Conservation (phyloP, 2,329 filamentous ascomycete genomes). For the Cladosporium sp. region DNA sequence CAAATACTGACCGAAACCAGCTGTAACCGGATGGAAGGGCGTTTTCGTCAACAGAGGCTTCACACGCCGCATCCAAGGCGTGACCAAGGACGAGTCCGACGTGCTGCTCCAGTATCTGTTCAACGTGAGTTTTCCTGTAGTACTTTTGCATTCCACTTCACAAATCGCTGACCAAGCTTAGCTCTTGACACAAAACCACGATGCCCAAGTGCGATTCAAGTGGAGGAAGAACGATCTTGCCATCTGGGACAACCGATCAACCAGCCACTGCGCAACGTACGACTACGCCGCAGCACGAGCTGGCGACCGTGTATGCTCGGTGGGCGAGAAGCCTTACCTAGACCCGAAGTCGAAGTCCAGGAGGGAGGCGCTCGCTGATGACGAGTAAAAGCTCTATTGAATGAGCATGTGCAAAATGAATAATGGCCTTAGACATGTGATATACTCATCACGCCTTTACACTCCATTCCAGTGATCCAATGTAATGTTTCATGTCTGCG, state of each 20-base stretch:
- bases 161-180: constrained; percentile 45
- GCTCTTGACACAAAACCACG: constrained; percentile 52
- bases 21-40: constrained; percentile 65
- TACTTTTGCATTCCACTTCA: constrained; percentile 53
- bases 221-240: constrained; percentile 56
- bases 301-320: constrained; percentile 56
- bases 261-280: constrained; percentile 63
- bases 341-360: constrained; percentile 55
- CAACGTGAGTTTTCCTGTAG: constrained; percentile 66
- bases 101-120: constrained; percentile 74
- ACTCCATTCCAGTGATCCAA: neutral
- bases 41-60: constrained; percentile 50
- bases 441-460: neutral
- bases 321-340: constrained; percentile 59
- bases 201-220: constrained; percentile 53
- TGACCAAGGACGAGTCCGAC: constrained; percentile 86
- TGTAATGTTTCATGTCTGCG: neutral
- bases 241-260: constrained; percentile 68
- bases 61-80: constrained; percentile 58
- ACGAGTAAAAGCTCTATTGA: neutral
- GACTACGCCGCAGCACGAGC: constrained; percentile 60
- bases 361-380: constrained; percentile 10
- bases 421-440: neutral
- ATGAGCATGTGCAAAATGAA: neutral
- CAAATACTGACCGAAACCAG: neutral